Conservation (phyloP, 2,329 filamentous ascomycete species). For the Fusarium keratoplasticum region DNA sequence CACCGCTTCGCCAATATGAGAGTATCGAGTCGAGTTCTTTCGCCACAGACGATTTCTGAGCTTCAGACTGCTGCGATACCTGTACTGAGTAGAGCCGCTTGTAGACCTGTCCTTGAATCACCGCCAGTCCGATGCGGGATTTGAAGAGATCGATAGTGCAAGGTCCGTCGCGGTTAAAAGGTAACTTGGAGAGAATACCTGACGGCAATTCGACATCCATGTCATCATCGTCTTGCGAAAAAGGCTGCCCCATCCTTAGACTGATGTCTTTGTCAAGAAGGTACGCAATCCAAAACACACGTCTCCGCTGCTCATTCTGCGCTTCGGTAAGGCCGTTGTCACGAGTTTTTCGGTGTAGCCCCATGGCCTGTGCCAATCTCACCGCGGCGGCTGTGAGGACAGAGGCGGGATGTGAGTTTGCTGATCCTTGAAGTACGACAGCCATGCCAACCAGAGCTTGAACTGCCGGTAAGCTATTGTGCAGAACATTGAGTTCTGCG, state of each 20-base stretch:
- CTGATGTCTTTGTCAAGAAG: constrained; percentile 43
- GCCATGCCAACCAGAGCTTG: constrained; percentile 43
- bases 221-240: constrained; percentile 43
- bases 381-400: constrained; percentile 37
- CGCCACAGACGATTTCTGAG: constrained; percentile 19
- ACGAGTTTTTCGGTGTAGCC: constrained; percentile 30
- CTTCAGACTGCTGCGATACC: constrained; percentile 35
- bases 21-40: constrained; percentile 36
- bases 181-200: background rate
- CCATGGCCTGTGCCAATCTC: constrained; percentile 38
- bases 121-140: constrained; percentile 36
- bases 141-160: constrained; percentile 34
- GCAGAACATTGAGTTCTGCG: constrained; percentile 29
- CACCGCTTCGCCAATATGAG: constrained; percentile 39
- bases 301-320: constrained; percentile 30
- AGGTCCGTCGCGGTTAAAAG: background rate
- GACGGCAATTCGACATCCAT: constrained; percentile 43
- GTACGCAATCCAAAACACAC: constrained; percentile 43
- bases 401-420: constrained; percentile 34
- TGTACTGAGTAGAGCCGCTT: constrained; percentile 39
- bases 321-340: constrained; percentile 5
- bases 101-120: constrained; percentile 43
- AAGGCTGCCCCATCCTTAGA: constrained; percentile 37
- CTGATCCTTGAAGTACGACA: constrained; percentile 38
- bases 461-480: constrained; percentile 30